Evolutionary conservation across 2,329 filamentous ascomycete genomes (phyloP).

Genomic region (Chaetothyriales sp.): DNA sequence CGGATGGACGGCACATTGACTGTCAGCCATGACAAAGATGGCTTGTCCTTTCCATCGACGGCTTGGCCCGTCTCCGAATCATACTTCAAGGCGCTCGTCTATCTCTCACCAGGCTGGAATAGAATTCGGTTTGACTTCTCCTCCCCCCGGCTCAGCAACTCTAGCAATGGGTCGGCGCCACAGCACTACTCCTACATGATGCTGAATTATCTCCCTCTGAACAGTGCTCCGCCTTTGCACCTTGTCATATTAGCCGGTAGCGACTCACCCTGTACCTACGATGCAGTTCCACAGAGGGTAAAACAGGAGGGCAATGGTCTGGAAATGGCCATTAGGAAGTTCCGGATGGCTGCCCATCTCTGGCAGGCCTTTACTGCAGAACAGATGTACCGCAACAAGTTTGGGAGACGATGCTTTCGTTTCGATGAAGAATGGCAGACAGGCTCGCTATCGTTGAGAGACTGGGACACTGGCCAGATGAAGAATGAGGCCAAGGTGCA

Average conservation of each 20-base stretch:
- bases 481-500: conserved; percentile 86
- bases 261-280: conserved; percentile 75
- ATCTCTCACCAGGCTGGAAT: conserved; percentile 84
- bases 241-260: conserved; percentile 75
- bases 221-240: conserved; percentile 67
- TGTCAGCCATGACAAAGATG: conserved; percentile 66
- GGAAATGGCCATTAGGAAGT: conserved; percentile 71
- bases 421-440: conserved; percentile 92
- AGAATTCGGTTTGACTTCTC: conserved; percentile 74
- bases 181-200: conserved; percentile 67
- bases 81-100: conserved; percentile 80
- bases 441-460: conserved; percentile 62
- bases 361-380: conserved; percentile 97
- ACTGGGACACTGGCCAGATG: conserved; percentile 55
- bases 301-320: conserved; percentile 70
- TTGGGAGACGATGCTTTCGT: conserved; percentile 72
- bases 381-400: conserved; percentile 81
- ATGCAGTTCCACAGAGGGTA: conserved; percentile 59
- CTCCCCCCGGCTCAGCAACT: conserved; percentile 61
- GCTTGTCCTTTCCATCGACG: conserved; percentile 54
- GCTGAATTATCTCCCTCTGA: conserved; percentile 72
- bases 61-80: conserved; percentile 79
- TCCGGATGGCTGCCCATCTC: conserved; percentile 84
- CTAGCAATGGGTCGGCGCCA: conserved; percentile 43
- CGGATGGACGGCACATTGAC: conserved; percentile 64